Evolutionary conservation across 1,139 yeast species (phyloP).

Genomic region (Geotrichum macrosporum): DNA sequence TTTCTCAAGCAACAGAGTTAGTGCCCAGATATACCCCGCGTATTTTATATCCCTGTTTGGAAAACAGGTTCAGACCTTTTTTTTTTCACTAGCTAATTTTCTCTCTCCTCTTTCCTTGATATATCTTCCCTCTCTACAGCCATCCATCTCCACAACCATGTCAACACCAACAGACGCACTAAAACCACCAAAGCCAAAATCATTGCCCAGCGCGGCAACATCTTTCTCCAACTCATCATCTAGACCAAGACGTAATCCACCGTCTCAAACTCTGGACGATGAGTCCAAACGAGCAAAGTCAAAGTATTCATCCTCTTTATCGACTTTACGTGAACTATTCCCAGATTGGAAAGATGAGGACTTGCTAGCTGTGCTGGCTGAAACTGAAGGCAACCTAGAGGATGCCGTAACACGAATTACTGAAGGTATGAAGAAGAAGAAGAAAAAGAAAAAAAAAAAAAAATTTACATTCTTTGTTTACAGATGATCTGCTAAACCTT

Average conservation of each 20-base stretch:
- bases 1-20: too few species aligned
- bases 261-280: constrained; percentile 33
- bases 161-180: constrained; percentile 10
- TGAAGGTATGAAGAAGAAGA: constrained; percentile 46
- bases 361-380: constrained; percentile 66
- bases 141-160: constrained; percentile 4
- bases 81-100: constrained; percentile 4
- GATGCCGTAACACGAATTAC: constrained; percentile 81
- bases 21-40: too few species aligned
- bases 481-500: neutral
- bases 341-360: constrained; percentile 94
- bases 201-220: constrained; percentile 6
- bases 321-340: constrained; percentile 73
- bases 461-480: neutral
- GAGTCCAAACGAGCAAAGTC: constrained; percentile 39
- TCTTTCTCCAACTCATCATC: constrained; percentile 6
- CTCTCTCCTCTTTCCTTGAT: neutral
- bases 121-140: neutral
- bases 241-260: constrained; percentile 15
- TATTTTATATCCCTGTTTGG: too few species aligned
- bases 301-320: constrained; percentile 43
- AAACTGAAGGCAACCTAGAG: constrained; percentile 68
- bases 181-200: constrained; percentile 16
- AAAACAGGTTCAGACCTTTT: too few species aligned
- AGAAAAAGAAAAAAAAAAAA: too few species aligned